Evolutionary conservation across 129 eudicot species (phyloP).

Genomic region (Chrysanthemum seticuspe): DNA sequence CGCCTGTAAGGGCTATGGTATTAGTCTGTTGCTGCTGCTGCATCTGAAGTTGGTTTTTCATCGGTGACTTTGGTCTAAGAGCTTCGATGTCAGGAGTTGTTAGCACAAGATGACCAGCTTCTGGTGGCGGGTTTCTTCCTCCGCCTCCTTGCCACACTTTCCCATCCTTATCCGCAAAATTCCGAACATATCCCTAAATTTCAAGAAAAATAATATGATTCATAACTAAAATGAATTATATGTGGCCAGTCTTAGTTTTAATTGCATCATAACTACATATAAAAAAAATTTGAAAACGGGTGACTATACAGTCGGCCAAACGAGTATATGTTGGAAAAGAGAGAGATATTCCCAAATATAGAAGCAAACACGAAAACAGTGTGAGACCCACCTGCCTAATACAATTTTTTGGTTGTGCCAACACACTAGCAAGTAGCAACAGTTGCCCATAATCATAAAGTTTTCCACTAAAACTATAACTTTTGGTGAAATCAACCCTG

Average conservation of each 20-base stretch:
- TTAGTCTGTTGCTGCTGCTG: slow-evolving; percentile 49
- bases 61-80: slow-evolving; percentile 95
- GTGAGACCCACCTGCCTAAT: background rate
- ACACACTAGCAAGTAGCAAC: too few species aligned
- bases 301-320: background rate
- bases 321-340: background rate
- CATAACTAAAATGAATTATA: background rate
- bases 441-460: too few species aligned
- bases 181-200: slow-evolving; percentile 61
- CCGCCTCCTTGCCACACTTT: slow-evolving; percentile 73
- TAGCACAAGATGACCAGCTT: slow-evolving; percentile 80
- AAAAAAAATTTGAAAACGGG: background rate
- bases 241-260: background rate
- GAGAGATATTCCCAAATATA: background rate
- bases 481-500: too few species aligned
- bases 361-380: background rate
- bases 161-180: slow-evolving; percentile 81
- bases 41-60: slow-evolving; percentile 93
- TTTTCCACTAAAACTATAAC: too few species aligned
- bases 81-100: slow-evolving; percentile 82
- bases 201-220: background rate
- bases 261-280: background rate
- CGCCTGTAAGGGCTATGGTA: slow-evolving; percentile 63
- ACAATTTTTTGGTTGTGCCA: background rate
- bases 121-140: slow-evolving; percentile 95